These are phyloP conservation scores for Heritiera littoralis DNA, from an alignment of 345 rosid species.

Conservation along the genomic window DNA sequence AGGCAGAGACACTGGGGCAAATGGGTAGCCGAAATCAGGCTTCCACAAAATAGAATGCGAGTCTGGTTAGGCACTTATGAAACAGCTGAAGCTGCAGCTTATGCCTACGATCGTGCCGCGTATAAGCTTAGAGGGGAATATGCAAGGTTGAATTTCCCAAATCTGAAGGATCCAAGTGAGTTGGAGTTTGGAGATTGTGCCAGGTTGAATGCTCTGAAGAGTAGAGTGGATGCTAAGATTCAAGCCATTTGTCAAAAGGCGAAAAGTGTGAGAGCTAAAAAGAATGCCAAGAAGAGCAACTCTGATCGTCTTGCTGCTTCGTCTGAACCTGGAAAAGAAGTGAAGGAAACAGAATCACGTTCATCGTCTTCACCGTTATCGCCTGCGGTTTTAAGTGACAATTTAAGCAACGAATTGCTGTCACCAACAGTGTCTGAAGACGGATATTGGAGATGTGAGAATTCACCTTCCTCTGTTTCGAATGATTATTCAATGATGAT, in stretches of 20 bases:
- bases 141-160: constrained; percentile 84
- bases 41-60: constrained; percentile 93
- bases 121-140: constrained; percentile 93
- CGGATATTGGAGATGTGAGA: constrained; percentile 51
- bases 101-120: constrained; percentile 98
- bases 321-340: constrained; percentile 17
- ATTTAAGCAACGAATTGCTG: constrained; percentile 40
- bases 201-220: constrained; percentile 60
- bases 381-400: constrained; percentile 40
- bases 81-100: constrained; percentile 90
- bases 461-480: constrained; percentile 49
- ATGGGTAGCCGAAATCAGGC: constrained; percentile 98
- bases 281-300: constrained; percentile 41
- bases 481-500: constrained; percentile 31
- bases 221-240: constrained; percentile 79
- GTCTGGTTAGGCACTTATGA: constrained; percentile 97
- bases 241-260: constrained; percentile 85
- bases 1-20: constrained; percentile 99
- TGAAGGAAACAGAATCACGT: constrained; percentile 40
- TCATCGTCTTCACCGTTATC: constrained; percentile 40
- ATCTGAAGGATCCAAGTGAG: constrained; percentile 62
- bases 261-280: constrained; percentile 60
- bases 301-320: background rate
- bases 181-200: constrained; percentile 62
- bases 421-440: constrained; percentile 44